Conservation (phyloP, 441 rosid species). For the Metrosideros polymorpha region DNA sequence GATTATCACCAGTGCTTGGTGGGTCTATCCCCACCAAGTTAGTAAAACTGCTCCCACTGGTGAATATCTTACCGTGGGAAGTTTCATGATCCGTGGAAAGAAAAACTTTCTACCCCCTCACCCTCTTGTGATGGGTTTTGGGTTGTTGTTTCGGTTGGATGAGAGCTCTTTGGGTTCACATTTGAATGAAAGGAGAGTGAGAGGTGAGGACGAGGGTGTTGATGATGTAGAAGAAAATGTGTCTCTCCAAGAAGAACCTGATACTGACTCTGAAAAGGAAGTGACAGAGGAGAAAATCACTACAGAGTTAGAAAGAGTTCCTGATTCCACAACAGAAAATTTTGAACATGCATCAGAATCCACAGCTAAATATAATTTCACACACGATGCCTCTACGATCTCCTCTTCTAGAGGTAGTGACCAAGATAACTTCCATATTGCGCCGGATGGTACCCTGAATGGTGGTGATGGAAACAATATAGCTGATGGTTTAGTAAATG, state of each 20-base stretch:
- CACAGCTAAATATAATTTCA: background rate
- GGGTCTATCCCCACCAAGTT: slow-evolving; percentile 98
- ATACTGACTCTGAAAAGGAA: slow-evolving; percentile 53
- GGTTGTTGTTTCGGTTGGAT: slow-evolving; percentile 90
- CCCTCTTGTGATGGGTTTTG: slow-evolving; percentile 98
- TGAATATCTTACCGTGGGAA: slow-evolving; percentile 94
- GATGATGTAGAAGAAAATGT: slow-evolving; percentile 55
- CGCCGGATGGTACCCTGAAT: slow-evolving; percentile 11
- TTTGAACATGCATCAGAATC: background rate
- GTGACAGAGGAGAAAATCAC: slow-evolving; percentile 16
- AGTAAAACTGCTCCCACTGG: slow-evolving; percentile 99
- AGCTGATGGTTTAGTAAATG: slow-evolving; percentile 26
- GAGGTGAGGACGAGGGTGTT: slow-evolving; percentile 87
- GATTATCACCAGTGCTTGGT: slow-evolving; percentile 98
- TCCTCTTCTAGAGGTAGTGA: slow-evolving; percentile 13
- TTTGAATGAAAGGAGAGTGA: slow-evolving; percentile 91
- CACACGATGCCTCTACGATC: background rate
- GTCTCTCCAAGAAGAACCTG: slow-evolving; percentile 30
- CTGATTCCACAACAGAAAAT: background rate
- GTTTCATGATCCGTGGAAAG: slow-evolving; percentile 99
- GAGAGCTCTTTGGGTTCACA: slow-evolving; percentile 98
- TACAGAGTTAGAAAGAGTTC: background rate
- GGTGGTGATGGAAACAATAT: slow-evolving; percentile 12
- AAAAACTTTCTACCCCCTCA: slow-evolving; percentile 96
- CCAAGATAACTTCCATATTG: slow-evolving; percentile 17